Evolutionary conservation across 2,329 filamentous ascomycete genomes (phyloP), one percentile per base, ranked within the genome.

Genomic region (Trichoderma sp.): DNA sequence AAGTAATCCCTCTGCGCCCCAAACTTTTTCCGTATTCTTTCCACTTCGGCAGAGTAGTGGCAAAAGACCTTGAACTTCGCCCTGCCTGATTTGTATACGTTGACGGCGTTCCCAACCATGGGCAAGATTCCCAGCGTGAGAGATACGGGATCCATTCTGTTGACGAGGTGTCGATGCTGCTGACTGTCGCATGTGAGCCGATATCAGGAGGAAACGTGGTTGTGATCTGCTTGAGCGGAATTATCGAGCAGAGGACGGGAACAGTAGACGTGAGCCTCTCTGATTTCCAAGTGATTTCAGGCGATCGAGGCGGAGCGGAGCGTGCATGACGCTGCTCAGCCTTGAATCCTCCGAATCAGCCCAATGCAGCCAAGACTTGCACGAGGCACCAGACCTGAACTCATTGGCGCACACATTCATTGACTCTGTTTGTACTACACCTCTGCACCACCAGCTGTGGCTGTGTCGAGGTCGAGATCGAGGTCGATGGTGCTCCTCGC

Each of bases 1-100:
- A 60, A 60, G 7, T 26, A 60, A 28, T 48, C 57, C n/a, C 45
- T 21, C 21, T 60, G 57, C 5, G 15, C 30, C 10, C 45, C 34
- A 51, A 60, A 60, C n/a, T 26, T 2, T n/a, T 51, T 60, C 10
- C 21, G 45, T 51, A 60, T 60, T 19, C 57, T 51, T 24, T 50
- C 57, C 12, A 60, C 34, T 51, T 60, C 57, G 21, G 57, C 21
- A 3, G 57, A 60, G 15, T 60, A 60, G 12, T 60, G 57, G 24
- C 57, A 41, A 5, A 60, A 60, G 3, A 60, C 17, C 17, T 51
- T 60, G 21, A 60, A 43, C n/a, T 60, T 60, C 6, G 34, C 47
- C 30, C 57, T 45, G 19, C 28, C 45, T 17, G 15, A 19, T 15
- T 60, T 60, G 57, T 60, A 60, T 3, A 51, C 30, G 2, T n/a